Evolutionary conservation across 2,329 filamentous ascomycete genomes (phyloP), one percentile per base, ranked within the genome.

Genomic region (Aspergillus ustus): DNA sequence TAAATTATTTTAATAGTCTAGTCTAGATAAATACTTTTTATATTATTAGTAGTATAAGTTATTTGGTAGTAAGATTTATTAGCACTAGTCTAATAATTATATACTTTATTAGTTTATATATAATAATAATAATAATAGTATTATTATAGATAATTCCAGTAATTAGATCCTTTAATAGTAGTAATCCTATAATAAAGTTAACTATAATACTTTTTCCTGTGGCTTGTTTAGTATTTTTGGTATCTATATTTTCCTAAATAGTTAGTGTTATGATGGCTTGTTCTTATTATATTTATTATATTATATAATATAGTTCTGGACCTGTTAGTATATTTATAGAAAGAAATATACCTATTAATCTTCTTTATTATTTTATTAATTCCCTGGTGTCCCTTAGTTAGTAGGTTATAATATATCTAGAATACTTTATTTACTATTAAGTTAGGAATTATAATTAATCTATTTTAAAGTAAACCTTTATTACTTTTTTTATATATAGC

Each of bases 41-140:
- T 52, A 52, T 3, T 40, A 40, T 19, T 15, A 52, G 17, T 19
- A 52, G 17, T 40, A 4, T 9, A 37, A 52, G 31, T 6, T 52
- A 22, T 4, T 52, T 13, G 6, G 19, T 13, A 37, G 29, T 52
- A 37, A 52, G 15, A 2, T 22, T 6, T 40, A 2, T 34, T 31
- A 1, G n/a, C 4, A 4, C 37, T 20, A 15, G n/a, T 40, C 20
- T 20, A 6, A 56, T 34, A 37, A 48, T 56, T 48, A 49, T 56
- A 56, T 56, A 56, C 25, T 49, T 56, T 56, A 56, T 40, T 11
- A 51, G 17, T 17, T 57, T 50, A 40, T 43, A 40, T 37, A 57
- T 20, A 34, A 57, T 44, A 19, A 44, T 43, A 28, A 51, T 8
- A 44, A 43, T n/a, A n/a, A n/a, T n/a, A n/a, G n/a, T 19, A 19